Evolutionary conservation across 805 yeast species (phyloP).

Genomic region (Yarrowia yakushimensis): DNA sequence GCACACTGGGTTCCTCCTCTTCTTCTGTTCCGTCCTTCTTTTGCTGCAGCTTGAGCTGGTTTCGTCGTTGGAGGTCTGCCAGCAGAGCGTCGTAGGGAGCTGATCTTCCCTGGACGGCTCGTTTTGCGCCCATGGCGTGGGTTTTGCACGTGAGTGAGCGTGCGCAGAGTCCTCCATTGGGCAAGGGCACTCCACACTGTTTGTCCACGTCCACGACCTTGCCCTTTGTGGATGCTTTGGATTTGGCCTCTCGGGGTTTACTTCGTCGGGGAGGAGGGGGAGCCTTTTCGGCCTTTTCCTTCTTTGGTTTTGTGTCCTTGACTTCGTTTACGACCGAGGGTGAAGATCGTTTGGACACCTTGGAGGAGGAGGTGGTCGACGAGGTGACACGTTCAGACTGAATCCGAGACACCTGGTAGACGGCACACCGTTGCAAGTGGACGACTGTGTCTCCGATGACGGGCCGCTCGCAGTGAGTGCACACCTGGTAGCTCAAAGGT

Average conservation of each 20-base stretch:
- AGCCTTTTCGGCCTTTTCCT: slow-evolving; percentile 23
- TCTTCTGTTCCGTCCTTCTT: slow-evolving; percentile 38
- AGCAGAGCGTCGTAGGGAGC: slow-evolving; percentile 86
- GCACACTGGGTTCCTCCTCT: slow-evolving; percentile 36
- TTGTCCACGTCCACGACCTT: slow-evolving; percentile 84
- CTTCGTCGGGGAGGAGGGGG: background rate
- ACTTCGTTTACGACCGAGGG: background rate
- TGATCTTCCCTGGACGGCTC: slow-evolving; percentile 90
- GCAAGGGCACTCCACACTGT: slow-evolving; percentile 94
- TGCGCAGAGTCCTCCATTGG: slow-evolving; percentile 95
- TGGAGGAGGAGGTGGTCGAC: background rate
- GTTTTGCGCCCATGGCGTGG: slow-evolving; percentile 97
- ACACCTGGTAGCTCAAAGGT: slow-evolving; percentile 33
- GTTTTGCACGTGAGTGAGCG: slow-evolving; percentile 95
- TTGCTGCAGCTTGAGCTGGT: slow-evolving; percentile 67
- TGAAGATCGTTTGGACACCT: background rate
- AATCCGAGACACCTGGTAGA: background rate
- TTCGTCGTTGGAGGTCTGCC: slow-evolving; percentile 85
- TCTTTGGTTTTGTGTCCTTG: background rate
- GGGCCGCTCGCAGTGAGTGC: slow-evolving; percentile 37
- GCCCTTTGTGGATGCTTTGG: slow-evolving; percentile 34
- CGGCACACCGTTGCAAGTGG: slow-evolving; percentile 7
- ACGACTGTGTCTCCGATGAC: slow-evolving; percentile 26
- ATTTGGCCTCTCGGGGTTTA: slow-evolving; percentile 8
- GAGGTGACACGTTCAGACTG: background rate